Evolutionary conservation across 2,329 filamentous ascomycete species (phyloP).

Genomic region (Pestalotiopsis sp.): DNA sequence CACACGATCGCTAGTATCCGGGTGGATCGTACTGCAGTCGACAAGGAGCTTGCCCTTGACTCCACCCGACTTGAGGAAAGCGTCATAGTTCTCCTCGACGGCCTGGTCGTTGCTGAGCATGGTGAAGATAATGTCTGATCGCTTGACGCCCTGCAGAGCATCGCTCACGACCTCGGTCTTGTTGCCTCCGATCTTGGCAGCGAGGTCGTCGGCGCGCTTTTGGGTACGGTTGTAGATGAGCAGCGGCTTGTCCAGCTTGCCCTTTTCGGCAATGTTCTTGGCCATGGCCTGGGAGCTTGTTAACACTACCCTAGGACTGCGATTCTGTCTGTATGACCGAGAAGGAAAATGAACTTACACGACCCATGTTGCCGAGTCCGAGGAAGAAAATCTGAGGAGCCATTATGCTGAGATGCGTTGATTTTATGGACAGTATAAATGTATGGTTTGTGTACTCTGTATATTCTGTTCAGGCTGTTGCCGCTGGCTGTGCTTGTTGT

Average conservation of each 20-base stretch:
- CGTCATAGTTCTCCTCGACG: slow-evolving; percentile 60
- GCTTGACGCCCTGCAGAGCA: slow-evolving; percentile 66
- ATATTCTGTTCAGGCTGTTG: background rate
- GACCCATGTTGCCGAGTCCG: slow-evolving; percentile 86
- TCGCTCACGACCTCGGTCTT: slow-evolving; percentile 67
- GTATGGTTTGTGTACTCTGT: background rate
- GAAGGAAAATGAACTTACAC: slow-evolving; percentile 52
- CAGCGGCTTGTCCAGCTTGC: slow-evolving; percentile 69
- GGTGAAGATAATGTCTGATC: slow-evolving; percentile 79
- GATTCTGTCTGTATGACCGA: background rate
- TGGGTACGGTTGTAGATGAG: slow-evolving; percentile 80
- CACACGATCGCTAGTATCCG: slow-evolving; percentile 73
- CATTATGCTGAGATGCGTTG: slow-evolving; percentile 38
- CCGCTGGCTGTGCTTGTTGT: background rate
- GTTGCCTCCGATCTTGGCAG: slow-evolving; percentile 58
- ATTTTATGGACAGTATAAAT: background rate
- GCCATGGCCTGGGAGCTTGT: slow-evolving; percentile 69
- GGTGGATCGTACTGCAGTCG: slow-evolving; percentile 87
- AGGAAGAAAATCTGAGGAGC: slow-evolving; percentile 72
- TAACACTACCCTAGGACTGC: slow-evolving; percentile 17
- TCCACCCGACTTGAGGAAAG: slow-evolving; percentile 50
- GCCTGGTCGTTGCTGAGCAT: slow-evolving; percentile 80
- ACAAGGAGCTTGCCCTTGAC: slow-evolving; percentile 77
- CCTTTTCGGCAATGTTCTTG: slow-evolving; percentile 82
- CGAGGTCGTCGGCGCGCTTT: slow-evolving; percentile 66